phyloP scores from a whole-genome alignment of 257 asterid genomes.

The Solanum piurae region DNA sequence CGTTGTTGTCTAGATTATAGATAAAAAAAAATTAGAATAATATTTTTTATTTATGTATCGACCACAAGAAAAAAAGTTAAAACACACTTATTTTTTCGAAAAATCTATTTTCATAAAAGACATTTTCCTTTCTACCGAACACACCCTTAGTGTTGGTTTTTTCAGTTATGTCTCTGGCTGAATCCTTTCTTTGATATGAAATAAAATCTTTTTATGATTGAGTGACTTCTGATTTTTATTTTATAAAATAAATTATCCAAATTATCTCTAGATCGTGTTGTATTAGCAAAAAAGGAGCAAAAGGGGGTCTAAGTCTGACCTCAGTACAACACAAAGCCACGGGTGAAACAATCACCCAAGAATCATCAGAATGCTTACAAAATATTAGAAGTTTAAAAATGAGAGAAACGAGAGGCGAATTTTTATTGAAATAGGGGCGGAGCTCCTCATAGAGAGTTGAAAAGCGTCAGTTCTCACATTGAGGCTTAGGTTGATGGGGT shows the following conservation, averaged over 20 bases:
- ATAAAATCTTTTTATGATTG: background rate
- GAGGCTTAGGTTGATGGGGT: background rate
- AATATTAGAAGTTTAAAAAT: background rate
- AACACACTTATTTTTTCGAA: accelerated
- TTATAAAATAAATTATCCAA: no score
- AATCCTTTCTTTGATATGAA: background rate
- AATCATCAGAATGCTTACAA: background rate
- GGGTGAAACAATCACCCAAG: background rate
- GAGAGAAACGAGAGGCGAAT: background rate
- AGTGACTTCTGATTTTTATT: background rate
- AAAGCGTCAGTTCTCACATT: background rate
- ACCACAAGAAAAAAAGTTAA: background rate
- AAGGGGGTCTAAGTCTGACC: background rate
- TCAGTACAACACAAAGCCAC: background rate
- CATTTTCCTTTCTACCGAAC: background rate
- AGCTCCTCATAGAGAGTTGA: background rate
- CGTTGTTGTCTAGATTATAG: no score
- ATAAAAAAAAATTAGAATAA: no score
- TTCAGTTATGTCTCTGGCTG: background rate
- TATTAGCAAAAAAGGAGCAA: no score
- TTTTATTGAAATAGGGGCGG: background rate
- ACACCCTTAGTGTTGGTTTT: background rate
- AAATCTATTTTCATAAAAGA: background rate
- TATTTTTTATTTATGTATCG: no score
- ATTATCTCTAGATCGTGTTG: background rate